Percentiles rank a stretch among this genome's conserved stretches.
Evolutionary conservation across 495 filamentous ascomycete species (phyloP).

Genomic region (Trichocladium uniseriatum): DNA sequence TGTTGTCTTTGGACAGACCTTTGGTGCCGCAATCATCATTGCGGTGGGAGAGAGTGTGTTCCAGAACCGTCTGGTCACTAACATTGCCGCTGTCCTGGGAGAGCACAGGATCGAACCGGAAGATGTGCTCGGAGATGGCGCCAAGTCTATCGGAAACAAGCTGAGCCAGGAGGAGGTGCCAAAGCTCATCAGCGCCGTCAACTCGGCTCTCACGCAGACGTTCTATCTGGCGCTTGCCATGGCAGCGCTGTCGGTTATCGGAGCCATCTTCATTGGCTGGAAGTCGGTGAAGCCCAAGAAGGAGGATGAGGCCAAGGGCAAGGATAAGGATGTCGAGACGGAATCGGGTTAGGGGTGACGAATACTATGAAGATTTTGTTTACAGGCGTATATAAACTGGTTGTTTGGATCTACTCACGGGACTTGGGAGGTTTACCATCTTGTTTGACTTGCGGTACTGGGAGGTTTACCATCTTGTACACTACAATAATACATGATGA

Average conservation of each 20-base stretch:
- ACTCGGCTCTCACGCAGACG: not conserved
- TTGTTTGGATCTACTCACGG: no score
- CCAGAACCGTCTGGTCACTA: conserved; percentile 40
- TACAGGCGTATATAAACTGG: no score
- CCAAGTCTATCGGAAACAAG: no score
- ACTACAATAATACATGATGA: no score
- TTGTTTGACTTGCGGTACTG: no score
- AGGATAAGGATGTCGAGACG: conserved; percentile 9
- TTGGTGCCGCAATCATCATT: conserved; percentile 54
- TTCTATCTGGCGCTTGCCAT: conserved; percentile 28
- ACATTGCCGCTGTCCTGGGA: conserved; percentile 23
- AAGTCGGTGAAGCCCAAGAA: conserved; percentile 42
- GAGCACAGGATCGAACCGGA: conserved; percentile 15
- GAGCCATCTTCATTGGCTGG: conserved; percentile 41
- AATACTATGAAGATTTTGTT: no score
- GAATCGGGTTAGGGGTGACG: no score
- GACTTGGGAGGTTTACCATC: no score
- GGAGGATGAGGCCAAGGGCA: no score
- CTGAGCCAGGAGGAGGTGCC: not conserved
- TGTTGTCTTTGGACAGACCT: conserved; percentile 50
- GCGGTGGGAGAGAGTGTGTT: conserved; percentile 50
- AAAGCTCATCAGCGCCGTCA: conserved; percentile 28
- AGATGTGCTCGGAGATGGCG: conserved; percentile 27
- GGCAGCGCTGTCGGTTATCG: conserved; percentile 34
- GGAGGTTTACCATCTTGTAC: no score